These are phyloP conservation scores for Ricinus communis DNA, from an alignment of 345 rosid genomes.

Conservation along the genomic window DNA sequence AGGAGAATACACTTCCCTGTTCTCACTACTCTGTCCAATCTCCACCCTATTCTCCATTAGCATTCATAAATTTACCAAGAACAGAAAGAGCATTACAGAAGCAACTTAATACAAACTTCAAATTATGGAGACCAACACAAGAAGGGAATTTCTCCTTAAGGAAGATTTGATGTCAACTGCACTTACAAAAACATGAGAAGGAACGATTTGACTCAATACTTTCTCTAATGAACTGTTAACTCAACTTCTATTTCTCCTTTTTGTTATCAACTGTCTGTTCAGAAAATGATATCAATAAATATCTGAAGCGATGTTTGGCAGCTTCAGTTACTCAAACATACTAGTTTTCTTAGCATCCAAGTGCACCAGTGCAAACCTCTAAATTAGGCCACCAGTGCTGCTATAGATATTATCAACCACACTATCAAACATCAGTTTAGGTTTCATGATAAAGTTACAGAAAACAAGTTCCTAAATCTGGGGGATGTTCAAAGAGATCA, in stretches of 20 bases:
- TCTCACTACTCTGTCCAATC: not conserved
- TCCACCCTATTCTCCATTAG: not conserved
- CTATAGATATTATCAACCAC: not conserved
- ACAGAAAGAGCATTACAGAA: not conserved
- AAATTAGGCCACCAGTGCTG: not conserved
- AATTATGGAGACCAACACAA: not conserved
- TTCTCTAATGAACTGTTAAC: not conserved
- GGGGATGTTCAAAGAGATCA: not conserved
- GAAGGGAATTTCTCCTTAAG: not conserved
- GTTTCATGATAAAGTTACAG: not conserved
- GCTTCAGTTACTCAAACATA: too few relatives aligned
- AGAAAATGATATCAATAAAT: not conserved
- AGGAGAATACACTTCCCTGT: not conserved
- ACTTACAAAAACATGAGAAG: not conserved
- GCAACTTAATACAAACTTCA: not conserved
- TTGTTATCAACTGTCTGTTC: not conserved
- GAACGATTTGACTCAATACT: not conserved
- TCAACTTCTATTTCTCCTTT: not conserved
- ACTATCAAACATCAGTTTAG: too few relatives aligned
- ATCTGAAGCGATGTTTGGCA: too few relatives aligned
- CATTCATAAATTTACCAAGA: not conserved
- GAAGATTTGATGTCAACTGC: not conserved
- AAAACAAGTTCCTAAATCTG: not conserved
- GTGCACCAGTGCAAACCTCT: too few relatives aligned
- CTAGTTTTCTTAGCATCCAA: too few relatives aligned